Evolutionary conservation across 495 filamentous ascomycete genomes (phyloP).

Genomic region (Penicillium parvum): DNA sequence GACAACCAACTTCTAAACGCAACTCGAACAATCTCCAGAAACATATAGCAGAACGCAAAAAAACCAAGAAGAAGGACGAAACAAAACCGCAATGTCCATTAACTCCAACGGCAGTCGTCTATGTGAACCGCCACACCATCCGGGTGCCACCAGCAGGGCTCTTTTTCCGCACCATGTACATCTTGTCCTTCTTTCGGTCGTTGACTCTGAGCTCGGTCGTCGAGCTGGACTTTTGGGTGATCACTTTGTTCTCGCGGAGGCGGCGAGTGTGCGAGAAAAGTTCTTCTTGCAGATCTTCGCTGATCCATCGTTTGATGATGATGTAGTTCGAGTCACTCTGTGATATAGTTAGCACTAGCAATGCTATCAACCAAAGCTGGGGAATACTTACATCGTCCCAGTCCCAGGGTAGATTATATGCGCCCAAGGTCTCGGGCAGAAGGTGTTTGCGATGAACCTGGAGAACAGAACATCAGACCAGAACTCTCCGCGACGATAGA

Average conservation of each 20-base stretch:
- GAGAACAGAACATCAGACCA: no score
- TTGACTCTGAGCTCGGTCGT: conserved; percentile 48
- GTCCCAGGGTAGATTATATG: conserved; percentile 47
- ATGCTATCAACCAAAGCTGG: background rate
- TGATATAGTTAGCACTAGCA: background rate
- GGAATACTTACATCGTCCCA: conserved; percentile 42
- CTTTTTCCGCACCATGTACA: conserved; percentile 64
- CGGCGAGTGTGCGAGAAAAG: conserved; percentile 68
- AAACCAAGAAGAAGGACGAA: conserved; percentile 6
- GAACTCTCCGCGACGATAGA: background rate
- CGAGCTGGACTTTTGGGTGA: conserved; percentile 41
- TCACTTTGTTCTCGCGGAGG: conserved; percentile 50
- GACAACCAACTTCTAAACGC: conserved; percentile 19
- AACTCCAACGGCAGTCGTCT: conserved; percentile 5
- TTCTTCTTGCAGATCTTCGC: conserved; percentile 64
- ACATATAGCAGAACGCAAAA: conserved; percentile 7
- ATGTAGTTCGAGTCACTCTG: conserved; percentile 63
- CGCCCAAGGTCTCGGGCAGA: conserved; percentile 45
- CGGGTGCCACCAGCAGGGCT: conserved; percentile 34
- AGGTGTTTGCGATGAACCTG: conserved; percentile 49
- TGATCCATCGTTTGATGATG: conserved; percentile 72
- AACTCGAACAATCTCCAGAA: conserved; percentile 22
- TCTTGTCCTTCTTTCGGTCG: conserved; percentile 49
- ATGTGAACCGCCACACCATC: conserved; percentile 34
- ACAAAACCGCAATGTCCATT: conserved; percentile 5